Conservation (phyloP, 352 stramenopile species). For the Pseudoperonospora humuli region DNA sequence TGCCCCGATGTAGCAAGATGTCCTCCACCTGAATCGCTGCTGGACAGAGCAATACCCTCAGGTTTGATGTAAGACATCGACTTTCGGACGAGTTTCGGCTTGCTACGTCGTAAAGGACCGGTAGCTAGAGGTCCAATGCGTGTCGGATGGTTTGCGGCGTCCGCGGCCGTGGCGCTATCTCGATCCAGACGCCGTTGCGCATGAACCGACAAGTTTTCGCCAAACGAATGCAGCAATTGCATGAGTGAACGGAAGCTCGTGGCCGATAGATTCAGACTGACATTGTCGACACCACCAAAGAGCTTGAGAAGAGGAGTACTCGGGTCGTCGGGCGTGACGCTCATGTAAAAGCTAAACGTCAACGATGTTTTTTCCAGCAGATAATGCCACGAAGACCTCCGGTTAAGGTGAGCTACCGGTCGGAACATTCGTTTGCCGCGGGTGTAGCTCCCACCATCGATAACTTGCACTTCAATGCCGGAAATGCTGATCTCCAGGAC, state of each 20-base stretch:
- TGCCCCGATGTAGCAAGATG: conserved; percentile 14
- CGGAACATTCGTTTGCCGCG: conserved; percentile 14
- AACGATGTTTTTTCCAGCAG: conserved; percentile 72
- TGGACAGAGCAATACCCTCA: conserved; percentile 16
- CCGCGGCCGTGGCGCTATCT: conserved; percentile 11
- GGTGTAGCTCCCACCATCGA: conserved; percentile 19
- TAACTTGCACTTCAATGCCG: conserved; percentile 68
- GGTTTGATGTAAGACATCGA: conserved; percentile 21
- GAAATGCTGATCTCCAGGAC: conserved; percentile 70
- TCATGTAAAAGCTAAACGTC: conserved; percentile 65
- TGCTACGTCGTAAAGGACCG: conserved; percentile 16
- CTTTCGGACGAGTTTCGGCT: conserved; percentile 24
- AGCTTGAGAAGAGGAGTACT: conserved; percentile 74
- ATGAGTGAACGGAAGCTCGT: conserved; percentile 53
- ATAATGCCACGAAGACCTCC: conserved; percentile 38
- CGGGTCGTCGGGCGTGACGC: conserved; percentile 67
- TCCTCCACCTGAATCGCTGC: conserved; percentile 19
- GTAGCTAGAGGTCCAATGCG: conserved; percentile 4
- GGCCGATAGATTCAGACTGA: conserved; percentile 66
- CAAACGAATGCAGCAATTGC: conserved; percentile 58
- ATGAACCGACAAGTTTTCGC: conserved; percentile 51
- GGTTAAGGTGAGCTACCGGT: conserved; percentile 6
- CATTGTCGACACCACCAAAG: conserved; percentile 55
- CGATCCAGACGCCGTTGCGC: conserved; percentile 22
- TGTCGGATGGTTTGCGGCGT: conserved; percentile 3